These are phyloP conservation scores for Psidium guajava DNA, from an alignment of 345 rosid genomes.

Conservation along the genomic window DNA sequence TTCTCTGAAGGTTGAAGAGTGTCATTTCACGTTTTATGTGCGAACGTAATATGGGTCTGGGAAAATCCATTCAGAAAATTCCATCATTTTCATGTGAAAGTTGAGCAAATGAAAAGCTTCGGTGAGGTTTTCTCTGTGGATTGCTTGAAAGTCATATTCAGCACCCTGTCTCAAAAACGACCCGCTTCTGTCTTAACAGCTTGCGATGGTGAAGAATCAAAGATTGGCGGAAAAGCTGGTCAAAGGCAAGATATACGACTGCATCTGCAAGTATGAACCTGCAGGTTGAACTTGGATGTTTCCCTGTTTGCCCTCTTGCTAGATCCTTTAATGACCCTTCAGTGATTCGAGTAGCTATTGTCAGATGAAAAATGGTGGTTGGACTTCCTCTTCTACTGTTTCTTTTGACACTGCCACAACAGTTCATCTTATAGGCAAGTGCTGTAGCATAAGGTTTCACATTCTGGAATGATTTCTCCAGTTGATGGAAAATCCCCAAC, in stretches of 20 bases:
- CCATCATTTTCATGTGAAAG: neutral
- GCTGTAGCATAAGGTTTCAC: neutral
- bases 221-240: conserved; percentile 89
- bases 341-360: neutral
- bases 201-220: conserved; percentile 99
- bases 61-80: neutral
- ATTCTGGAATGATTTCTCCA: neutral
- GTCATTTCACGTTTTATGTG: neutral
- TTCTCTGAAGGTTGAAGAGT: neutral
- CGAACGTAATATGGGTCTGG: neutral
- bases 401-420: neutral
- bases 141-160: neutral
- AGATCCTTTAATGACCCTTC: neutral
- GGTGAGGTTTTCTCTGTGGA: neutral
- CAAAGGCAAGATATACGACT: conserved; percentile 74
- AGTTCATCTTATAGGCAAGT: neutral
- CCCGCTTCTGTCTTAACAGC: conserved; percentile 32
- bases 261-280: conserved; percentile 87
- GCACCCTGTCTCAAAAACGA: neutral
- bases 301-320: neutral
- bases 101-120: neutral
- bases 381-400: neutral
- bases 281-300: conserved; percentile 1
- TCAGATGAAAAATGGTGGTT: neutral
- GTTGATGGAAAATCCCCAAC: neutral